Evolutionary conservation across 106 monocot genomes (phyloP).

Genomic region (Ottelia alismoides): DNA sequence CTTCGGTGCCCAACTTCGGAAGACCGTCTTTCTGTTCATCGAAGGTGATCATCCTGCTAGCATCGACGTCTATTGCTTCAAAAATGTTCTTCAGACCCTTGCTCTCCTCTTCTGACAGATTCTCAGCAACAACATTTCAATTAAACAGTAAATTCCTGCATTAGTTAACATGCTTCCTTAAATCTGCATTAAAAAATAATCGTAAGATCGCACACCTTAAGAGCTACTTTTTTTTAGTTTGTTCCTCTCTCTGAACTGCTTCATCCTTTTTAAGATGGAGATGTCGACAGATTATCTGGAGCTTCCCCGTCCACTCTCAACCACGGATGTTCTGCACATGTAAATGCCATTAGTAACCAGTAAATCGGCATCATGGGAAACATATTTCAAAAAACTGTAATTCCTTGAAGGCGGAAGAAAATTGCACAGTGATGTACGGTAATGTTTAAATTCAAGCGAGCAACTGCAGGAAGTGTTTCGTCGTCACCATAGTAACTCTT

Average conservation of each 20-base stretch:
- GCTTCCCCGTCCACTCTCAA: conserved; percentile 20
- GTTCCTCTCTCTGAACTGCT: conserved; percentile 27
- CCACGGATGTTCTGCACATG: conserved; percentile 24
- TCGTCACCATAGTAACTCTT: too few species aligned
- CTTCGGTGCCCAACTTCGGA: conserved; percentile 45
- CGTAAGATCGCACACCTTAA: conserved; percentile 5
- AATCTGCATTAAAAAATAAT: background rate
- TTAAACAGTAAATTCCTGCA: too few species aligned
- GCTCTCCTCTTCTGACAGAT: conserved; percentile 78
- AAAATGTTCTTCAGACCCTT: conserved; percentile 71
- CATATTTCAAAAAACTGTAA: too few species aligned
- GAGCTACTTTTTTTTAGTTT: conserved; percentile 25
- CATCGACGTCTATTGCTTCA: conserved; percentile 63
- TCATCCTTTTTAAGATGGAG: conserved; percentile 20
- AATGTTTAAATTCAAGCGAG: too few species aligned
- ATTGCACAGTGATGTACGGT: too few species aligned
- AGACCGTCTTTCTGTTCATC: conserved; percentile 67
- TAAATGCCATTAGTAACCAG: too few species aligned
- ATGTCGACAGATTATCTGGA: conserved; percentile 20
- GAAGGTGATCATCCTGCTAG: conserved; percentile 59
- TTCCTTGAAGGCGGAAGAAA: too few species aligned
- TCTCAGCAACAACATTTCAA: conserved; percentile 80
- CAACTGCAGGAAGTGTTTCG: too few species aligned
- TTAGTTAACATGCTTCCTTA: too few species aligned
- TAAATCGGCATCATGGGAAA: too few species aligned